Base-by-base conservation (phyloP, 352 stramenopile species). In the Ophiocytium majus region DNA sequence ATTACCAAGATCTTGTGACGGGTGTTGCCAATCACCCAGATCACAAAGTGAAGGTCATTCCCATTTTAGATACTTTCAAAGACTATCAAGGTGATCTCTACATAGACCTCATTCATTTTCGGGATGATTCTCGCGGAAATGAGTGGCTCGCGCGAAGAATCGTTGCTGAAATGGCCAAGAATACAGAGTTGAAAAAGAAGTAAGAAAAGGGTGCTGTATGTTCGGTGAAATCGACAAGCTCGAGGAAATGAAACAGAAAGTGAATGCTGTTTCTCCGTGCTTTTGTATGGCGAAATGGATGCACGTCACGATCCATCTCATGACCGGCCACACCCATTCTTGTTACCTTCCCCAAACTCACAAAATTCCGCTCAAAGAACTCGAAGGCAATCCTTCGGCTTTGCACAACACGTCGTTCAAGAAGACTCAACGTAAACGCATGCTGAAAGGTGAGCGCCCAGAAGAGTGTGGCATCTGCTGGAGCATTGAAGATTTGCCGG, bases 161-260 rank as follows among this genome's bases (percentile, higher is more conserved):
- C 19, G 28, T 71, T 71, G 57, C 57, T 23, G 57, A 71, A 71
- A 71, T 71, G 19, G 57, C 57, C 28, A 23, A 71, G 28, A 23
- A 28, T 23, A 28, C 23, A 71, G 28, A 71, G 28, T 71, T 23
- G 57, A 71, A 71, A 71, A 71, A 71, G 57, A 71, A 71, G 57
- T 71, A n/a, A n/a, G n/a, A n/a, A n/a, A 71, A 28, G 57, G 57
- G 57, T 71, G 19, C 23, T 28, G 23, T 71, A 71, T 71, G 57
- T 71, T 71, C 57, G 57, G 57, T 71, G 57, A 71, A 71, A 71
- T 71, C 28, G 57, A 71, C 28, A 71, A 71, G 57, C 57, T 71
- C 57, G 57, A 71, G 28, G 57, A 71, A 28, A 71, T 71, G 57
- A 71, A 71, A n/a, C n/a, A n/a, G n/a, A 71, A 23, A 28, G 28